Conservation (phyloP, 2,329 filamentous ascomycete genomes). For the Beauveria sp. region DNA sequence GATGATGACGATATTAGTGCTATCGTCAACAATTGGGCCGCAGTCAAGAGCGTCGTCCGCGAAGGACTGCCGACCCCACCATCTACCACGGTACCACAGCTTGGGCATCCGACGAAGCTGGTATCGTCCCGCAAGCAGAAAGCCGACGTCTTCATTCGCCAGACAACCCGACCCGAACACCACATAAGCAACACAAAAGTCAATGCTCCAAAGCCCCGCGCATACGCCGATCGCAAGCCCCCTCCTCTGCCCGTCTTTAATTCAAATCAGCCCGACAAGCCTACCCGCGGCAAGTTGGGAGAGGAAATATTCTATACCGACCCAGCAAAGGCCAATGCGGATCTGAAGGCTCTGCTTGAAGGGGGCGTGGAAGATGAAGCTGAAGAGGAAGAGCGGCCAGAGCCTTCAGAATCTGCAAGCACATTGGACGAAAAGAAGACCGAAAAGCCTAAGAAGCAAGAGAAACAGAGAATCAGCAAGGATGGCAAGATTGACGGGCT, state of each 20-base stretch:
- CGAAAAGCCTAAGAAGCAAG: constrained; percentile 7
- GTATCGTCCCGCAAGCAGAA: constrained; percentile 47
- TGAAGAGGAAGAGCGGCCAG: constrained; percentile 38
- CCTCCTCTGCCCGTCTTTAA: constrained; percentile 41
- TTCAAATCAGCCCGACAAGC: constrained; percentile 24
- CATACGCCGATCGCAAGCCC: constrained; percentile 39
- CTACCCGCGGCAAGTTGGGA: constrained; percentile 17
- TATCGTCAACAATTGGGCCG: constrained; percentile 23
- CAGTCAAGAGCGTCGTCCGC: constrained; percentile 19
- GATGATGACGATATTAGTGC: constrained; percentile 25
- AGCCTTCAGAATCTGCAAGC: not conserved
- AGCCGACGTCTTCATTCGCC: constrained; percentile 47
- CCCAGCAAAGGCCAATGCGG: constrained; percentile 61
- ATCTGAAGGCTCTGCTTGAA: constrained; percentile 75
- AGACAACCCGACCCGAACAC: constrained; percentile 48
- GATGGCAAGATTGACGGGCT: constrained; percentile 64
- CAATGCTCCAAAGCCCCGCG: constrained; percentile 38
- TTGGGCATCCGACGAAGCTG: constrained; percentile 35
- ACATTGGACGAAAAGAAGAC: not conserved
- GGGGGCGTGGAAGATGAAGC: constrained; percentile 71
- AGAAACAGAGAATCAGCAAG: constrained; percentile 24
- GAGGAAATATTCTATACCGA: constrained; percentile 59
- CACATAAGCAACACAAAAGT: constrained; percentile 42
- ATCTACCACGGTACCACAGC: constrained; percentile 21
- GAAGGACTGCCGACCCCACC: constrained; percentile 13